These are phyloP conservation scores for Kodamaea kaohsiungensis DNA, from an alignment of 805 yeast species.

Conservation along the genomic window DNA sequence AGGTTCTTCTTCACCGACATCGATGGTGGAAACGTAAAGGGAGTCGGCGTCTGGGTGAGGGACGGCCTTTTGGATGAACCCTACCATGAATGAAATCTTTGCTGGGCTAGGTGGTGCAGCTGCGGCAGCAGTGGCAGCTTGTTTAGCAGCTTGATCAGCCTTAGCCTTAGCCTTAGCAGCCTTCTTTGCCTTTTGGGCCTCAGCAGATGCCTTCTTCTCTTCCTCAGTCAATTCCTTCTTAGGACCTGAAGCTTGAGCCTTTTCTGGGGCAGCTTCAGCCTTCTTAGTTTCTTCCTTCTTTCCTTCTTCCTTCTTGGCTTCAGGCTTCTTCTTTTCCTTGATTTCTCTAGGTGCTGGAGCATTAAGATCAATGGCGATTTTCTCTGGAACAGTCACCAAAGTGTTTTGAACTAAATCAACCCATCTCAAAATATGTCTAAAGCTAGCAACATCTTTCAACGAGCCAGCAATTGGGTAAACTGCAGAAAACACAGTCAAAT, in stretches of 20 bases:
- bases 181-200: slow-evolving; percentile 62
- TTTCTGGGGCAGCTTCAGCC: slow-evolving; percentile 39
- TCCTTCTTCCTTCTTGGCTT: slow-evolving; percentile 20
- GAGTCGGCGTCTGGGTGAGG: slow-evolving; percentile 98
- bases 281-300: slow-evolving; percentile 37
- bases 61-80: slow-evolving; percentile 93
- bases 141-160: slow-evolving; percentile 49
- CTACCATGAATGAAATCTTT: slow-evolving; percentile 89
- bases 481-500: slow-evolving; percentile 65
- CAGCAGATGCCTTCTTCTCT: slow-evolving; percentile 47
- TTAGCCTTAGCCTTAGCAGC: slow-evolving; percentile 64
- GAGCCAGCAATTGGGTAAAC: slow-evolving; percentile 61
- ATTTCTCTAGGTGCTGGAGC: slow-evolving; percentile 74
- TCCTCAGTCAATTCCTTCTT: slow-evolving; percentile 37
- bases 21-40: slow-evolving; percentile 92
- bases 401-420: slow-evolving; percentile 80
- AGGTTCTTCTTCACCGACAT: slow-evolving; percentile 97
- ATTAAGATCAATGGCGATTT: slow-evolving; percentile 57
- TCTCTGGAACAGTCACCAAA: slow-evolving; percentile 54
- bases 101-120: slow-evolving; percentile 77
- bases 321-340: slow-evolving; percentile 58
- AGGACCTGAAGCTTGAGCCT: slow-evolving; percentile 14
- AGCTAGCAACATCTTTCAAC: slow-evolving; percentile 53
- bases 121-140: slow-evolving; percentile 50
- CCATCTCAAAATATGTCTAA: slow-evolving; percentile 93